phyloP scores from a whole-genome alignment of 805 yeast species.

The Tetrapisispora iriomotensis region DNA sequence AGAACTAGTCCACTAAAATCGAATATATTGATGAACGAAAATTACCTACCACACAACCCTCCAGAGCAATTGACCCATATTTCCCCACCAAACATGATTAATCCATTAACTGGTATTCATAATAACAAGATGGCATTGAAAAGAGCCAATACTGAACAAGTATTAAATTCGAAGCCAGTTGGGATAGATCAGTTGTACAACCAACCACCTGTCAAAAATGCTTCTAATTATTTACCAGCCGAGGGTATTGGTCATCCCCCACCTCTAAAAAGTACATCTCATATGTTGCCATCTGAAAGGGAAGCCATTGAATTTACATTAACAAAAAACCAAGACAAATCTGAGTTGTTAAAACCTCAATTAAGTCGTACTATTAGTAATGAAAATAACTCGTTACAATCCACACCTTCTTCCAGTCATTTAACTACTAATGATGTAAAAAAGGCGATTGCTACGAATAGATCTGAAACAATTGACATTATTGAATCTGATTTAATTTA shows the following conservation, averaged over 20 bases:
- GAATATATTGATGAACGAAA: not conserved
- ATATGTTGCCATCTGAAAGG: not conserved
- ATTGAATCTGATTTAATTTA: too few relatives aligned
- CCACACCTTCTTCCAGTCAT: not conserved
- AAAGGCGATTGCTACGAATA: not conserved
- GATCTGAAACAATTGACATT: not conserved
- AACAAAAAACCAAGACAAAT: not conserved
- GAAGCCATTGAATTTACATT: not conserved
- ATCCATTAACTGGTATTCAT: not conserved
- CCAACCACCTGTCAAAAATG: too few relatives aligned
- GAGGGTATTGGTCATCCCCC: too few relatives aligned
- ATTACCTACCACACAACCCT: not conserved
- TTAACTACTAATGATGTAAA: not conserved
- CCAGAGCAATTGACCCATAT: not conserved
- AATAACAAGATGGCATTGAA: not conserved
- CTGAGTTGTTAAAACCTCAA: not conserved
- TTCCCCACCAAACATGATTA: not conserved
- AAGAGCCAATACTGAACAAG: constrained; percentile 3
- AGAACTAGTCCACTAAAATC: not conserved
- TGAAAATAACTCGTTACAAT: not conserved
- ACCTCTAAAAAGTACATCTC: not conserved
- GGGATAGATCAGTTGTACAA: too few relatives aligned
- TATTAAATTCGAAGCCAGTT: too few relatives aligned
- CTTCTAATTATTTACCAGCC: too few relatives aligned
- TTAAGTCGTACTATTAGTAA: not conserved